phyloP scores from a whole-genome alignment of 371 early-diverging fungal genomes.

The Circinella umbellata region DNA sequence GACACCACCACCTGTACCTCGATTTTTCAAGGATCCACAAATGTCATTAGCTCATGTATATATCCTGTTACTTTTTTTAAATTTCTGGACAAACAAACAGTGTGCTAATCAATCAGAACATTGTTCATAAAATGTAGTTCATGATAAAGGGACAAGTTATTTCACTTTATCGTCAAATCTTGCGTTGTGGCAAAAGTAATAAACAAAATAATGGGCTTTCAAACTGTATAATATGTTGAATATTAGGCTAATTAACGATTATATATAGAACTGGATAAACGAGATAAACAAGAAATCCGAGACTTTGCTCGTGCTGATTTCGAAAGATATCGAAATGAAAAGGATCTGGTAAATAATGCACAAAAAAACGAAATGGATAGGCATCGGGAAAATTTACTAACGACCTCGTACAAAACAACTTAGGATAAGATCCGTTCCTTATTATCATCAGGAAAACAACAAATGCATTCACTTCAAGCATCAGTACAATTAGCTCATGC shows the following conservation, averaged over 20 bases:
- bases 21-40: slow-evolving; percentile 42
- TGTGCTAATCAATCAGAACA: background rate
- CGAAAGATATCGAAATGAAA: slow-evolving; percentile 63
- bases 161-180: slow-evolving; percentile 64
- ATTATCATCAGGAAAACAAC: slow-evolving; percentile 62
- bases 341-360: slow-evolving; percentile 47
- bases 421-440: slow-evolving; percentile 62
- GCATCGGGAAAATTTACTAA: too few species aligned
- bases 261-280: slow-evolving; percentile 48
- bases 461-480: slow-evolving; percentile 64
- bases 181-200: slow-evolving; percentile 56
- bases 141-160: slow-evolving; percentile 58
- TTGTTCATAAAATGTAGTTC: slow-evolving; percentile 41
- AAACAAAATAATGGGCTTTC: background rate
- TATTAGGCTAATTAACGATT: background rate
- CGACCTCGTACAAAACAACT: too few species aligned
- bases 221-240: too few species aligned
- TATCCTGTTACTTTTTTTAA: background rate
- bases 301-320: slow-evolving; percentile 67
- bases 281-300: slow-evolving; percentile 55
- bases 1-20: slow-evolving; percentile 40
- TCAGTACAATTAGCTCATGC: slow-evolving; percentile 47
- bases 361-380: background rate
- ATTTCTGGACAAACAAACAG: background rate
- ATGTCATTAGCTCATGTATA: slow-evolving; percentile 51